phyloP scores from a whole-genome alignment of 2,329 filamentous ascomycete genomes.

The Colletotrichum cordylinicola region DNA sequence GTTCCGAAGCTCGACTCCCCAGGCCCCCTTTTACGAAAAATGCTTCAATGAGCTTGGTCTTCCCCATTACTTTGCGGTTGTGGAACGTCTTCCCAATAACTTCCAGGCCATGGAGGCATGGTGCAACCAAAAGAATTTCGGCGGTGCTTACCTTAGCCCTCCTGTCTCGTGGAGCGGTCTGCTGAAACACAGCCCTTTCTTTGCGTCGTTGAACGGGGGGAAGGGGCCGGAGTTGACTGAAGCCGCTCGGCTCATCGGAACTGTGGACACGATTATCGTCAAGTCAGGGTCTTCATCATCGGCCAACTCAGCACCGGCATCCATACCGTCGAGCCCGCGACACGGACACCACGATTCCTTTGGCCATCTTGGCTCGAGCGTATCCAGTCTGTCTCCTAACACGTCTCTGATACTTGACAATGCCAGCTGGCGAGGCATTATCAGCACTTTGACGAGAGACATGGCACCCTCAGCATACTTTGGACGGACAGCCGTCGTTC shows the following conservation, averaged over 20 bases:
- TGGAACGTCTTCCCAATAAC: constrained; percentile 72
- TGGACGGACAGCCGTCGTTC: constrained; percentile 75
- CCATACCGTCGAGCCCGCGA: constrained; percentile 53
- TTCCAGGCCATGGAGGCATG: constrained; percentile 73
- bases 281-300: constrained; percentile 51
- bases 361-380: constrained; percentile 21
- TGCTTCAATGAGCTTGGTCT: constrained; percentile 84
- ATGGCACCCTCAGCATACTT: constrained; percentile 84
- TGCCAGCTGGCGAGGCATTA: constrained; percentile 84
- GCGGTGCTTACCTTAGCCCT: constrained; percentile 82
- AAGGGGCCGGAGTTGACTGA: constrained; percentile 69
- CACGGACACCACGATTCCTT: constrained; percentile 35
- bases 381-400: constrained; percentile 44
- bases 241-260: constrained; percentile 78
- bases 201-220: constrained; percentile 54
- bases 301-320: constrained; percentile 50
- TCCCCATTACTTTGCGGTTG: constrained; percentile 79
- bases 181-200: constrained; percentile 60
- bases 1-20: constrained; percentile 67
- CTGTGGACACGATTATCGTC: constrained; percentile 82
- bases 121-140: constrained; percentile 77
- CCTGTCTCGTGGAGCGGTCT: constrained; percentile 68
- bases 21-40: constrained; percentile 86
- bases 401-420: constrained; percentile 77
- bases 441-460: constrained; percentile 80